phyloP scores from a whole-genome alignment of 78 protist species.

The Guillardia theta region DNA sequence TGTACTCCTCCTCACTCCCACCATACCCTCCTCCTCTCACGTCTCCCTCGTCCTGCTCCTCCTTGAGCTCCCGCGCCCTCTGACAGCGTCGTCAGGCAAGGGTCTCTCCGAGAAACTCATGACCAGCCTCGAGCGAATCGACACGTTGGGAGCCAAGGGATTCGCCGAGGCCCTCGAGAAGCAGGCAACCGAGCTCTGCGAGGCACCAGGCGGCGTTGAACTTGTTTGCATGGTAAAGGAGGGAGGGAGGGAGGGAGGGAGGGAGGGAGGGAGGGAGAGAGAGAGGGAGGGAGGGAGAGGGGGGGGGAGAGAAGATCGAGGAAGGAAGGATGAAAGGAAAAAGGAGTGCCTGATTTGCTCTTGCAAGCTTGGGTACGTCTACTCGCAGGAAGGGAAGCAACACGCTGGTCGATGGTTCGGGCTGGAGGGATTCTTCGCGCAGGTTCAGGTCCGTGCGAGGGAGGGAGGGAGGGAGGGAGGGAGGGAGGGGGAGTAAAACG shows the following conservation, averaged over 20 bases:
- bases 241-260: neutral
- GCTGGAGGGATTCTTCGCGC: constrained; percentile 29
- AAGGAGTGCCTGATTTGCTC: no score
- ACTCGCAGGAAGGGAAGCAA: constrained; percentile 20
- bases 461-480: neutral
- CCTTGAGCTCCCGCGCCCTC: neutral
- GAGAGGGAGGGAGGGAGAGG: no score
- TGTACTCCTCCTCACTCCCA: neutral
- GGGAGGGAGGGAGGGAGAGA: no score
- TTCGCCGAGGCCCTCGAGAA: neutral
- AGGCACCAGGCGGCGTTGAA: constrained; percentile 14
- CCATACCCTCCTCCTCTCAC: neutral
- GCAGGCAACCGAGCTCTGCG: constrained; percentile 24
- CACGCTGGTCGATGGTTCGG: neutral
- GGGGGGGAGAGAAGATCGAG: no score
- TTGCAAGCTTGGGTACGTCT: neutral
- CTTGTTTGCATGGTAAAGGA: neutral
- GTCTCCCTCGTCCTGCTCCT: neutral
- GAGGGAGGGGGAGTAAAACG: neutral
- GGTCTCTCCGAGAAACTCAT: neutral
- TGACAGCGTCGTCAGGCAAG: neutral
- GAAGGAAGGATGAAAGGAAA: no score
- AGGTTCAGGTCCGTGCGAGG: neutral
- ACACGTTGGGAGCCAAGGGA: neutral
- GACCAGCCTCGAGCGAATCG: neutral